Percentiles rank a stretch among this genome's conserved stretches.
Evolutionary conservation across 352 stramenopile species (phyloP).

Genomic region (Aphanomyces invadans): DNA sequence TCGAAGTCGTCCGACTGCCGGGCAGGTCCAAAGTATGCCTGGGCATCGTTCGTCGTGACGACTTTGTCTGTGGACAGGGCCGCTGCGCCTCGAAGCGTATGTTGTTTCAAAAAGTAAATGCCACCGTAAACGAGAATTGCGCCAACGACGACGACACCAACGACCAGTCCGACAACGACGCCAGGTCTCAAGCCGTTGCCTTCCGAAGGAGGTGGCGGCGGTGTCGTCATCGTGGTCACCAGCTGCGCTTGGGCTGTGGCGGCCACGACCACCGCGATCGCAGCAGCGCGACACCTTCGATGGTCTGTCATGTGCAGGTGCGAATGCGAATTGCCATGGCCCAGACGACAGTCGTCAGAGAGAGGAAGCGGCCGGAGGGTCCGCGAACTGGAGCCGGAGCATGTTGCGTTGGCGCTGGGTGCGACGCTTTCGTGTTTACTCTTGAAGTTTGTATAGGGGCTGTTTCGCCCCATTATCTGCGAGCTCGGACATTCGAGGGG

Average conservation of each 20-base stretch:
- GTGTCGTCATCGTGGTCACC: background rate
- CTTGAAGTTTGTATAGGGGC: background rate
- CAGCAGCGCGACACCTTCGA: background rate
- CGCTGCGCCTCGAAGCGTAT: too few species aligned
- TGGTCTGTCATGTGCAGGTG: background rate
- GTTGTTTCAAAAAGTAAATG: too few species aligned
- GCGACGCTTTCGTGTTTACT: background rate
- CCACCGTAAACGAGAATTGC: too few species aligned
- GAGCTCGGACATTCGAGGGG: background rate
- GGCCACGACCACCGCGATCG: background rate
- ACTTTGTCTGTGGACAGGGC: background rate
- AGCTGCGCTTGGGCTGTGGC: background rate
- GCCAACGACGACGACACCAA: too few species aligned
- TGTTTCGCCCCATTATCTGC: background rate
- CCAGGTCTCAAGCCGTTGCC: too few species aligned
- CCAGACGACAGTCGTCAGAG: too few species aligned
- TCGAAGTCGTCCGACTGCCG: constrained; percentile 3
- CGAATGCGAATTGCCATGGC: too few species aligned
- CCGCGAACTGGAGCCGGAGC: too few species aligned
- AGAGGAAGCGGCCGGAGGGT: too few species aligned
- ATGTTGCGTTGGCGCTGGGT: too few species aligned
- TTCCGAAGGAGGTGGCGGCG: background rate
- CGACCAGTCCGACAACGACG: too few species aligned
- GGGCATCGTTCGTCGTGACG: background rate
- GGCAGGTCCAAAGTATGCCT: background rate